Percentiles rank a stretch among this genome's conserved stretches.
Conservation (phyloP, 2,329 filamentous ascomycete genomes). For the Claviceps humidiphila region DNA sequence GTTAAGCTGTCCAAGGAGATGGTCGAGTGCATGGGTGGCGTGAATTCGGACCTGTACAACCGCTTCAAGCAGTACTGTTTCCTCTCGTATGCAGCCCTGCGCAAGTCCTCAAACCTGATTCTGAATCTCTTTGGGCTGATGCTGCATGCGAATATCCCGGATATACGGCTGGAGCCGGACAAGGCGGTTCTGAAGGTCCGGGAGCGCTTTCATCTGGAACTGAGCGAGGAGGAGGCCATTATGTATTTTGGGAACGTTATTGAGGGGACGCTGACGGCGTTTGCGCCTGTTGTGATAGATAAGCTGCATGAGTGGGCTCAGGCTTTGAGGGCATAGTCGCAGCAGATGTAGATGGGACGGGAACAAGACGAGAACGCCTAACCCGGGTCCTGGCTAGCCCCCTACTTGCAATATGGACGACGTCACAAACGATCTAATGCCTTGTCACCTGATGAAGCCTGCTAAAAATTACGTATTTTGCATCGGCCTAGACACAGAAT, state of each 20-base stretch:
- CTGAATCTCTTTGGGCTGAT: conserved; percentile 93
- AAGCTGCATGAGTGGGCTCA: conserved; percentile 88
- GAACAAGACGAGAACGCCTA: not conserved
- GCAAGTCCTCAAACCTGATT: conserved; percentile 82
- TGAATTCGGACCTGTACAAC: conserved; percentile 65
- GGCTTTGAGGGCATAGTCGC: conserved; percentile 58
- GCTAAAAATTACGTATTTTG: too few relatives aligned
- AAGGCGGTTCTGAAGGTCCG: conserved; percentile 91
- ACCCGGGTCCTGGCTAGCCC: too few relatives aligned
- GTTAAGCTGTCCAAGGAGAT: conserved; percentile 98
- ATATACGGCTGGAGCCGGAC: conserved; percentile 83
- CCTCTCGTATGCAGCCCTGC: conserved; percentile 79
- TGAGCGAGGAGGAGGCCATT: conserved; percentile 85
- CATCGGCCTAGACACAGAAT: too few relatives aligned
- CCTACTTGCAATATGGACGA: too few relatives aligned
- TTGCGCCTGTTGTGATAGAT: conserved; percentile 91
- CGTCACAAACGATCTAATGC: too few relatives aligned
- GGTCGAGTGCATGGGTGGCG: conserved; percentile 96
- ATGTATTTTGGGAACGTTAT: conserved; percentile 79
- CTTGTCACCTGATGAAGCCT: too few relatives aligned
- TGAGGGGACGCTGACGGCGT: conserved; percentile 76
- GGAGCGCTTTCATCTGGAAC: conserved; percentile 83
- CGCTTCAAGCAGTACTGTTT: conserved; percentile 95
- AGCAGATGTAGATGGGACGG: not conserved
- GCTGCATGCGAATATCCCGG: conserved; percentile 94